phyloP scores from a whole-genome alignment of 257 asterid species.

The Linderniella brevidens region DNA sequence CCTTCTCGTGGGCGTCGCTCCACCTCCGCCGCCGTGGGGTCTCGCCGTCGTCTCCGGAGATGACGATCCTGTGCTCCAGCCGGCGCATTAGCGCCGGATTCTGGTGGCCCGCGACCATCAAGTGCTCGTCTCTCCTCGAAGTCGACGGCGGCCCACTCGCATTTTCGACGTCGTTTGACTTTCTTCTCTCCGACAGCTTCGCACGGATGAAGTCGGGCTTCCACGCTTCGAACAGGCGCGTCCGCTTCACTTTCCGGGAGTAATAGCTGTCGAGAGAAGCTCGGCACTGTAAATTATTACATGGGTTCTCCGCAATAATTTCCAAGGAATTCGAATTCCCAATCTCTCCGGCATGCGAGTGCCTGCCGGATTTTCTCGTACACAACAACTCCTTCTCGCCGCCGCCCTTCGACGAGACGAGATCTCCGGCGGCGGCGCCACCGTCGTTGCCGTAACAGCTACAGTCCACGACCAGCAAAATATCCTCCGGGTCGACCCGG shows the following conservation, averaged over 20 bases:
- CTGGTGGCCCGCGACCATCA: too few species aligned
- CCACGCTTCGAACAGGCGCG: neutral
- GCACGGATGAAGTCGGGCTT: constrained; percentile 5
- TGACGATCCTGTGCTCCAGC: constrained; percentile 54
- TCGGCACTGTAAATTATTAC: constrained; percentile 10
- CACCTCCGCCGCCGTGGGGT: constrained; percentile 14
- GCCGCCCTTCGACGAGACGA: constrained; percentile 1
- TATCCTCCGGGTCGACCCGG: constrained; percentile 58
- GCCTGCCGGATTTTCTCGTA: constrained; percentile 28
- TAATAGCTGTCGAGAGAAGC: constrained; percentile 21
- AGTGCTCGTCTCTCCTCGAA: too few species aligned
- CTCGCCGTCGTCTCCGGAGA: constrained; percentile 17
- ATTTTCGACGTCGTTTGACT: too few species aligned
- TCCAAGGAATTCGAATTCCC: constrained; percentile 17
- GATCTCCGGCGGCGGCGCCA: constrained; percentile 8
- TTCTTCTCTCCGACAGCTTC: too few species aligned
- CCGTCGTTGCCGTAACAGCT: constrained; percentile 11
- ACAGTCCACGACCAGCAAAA: constrained; percentile 21
- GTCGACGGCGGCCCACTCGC: too few species aligned
- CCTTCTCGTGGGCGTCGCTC: constrained; percentile 44
- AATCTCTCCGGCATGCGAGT: constrained; percentile 38
- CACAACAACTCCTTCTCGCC: neutral
- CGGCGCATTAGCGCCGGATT: constrained; percentile 17
- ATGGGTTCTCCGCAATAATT: constrained; percentile 24
- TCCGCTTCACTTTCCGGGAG: constrained; percentile 8